Percentiles rank a stretch among this genome's conserved stretches.
Conservation (phyloP, 2,329 filamentous ascomycete genomes). For the Colletotrichum tropicale region DNA sequence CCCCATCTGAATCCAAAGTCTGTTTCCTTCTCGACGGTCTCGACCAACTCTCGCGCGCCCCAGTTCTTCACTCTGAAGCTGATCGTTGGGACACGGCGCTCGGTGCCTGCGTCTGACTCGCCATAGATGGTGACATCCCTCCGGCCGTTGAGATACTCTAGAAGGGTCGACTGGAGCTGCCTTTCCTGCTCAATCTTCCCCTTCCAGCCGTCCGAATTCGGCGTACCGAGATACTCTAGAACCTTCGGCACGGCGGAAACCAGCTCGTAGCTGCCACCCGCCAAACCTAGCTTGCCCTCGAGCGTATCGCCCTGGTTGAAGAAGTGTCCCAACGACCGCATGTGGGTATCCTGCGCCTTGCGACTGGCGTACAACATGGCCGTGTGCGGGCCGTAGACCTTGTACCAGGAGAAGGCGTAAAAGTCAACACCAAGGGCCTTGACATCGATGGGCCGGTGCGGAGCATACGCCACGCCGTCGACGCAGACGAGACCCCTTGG, state of each 20-base stretch:
- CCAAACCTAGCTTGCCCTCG: constrained; percentile 70
- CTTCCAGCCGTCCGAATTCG: constrained; percentile 47
- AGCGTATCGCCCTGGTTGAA: constrained; percentile 68
- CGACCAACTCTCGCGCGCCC: constrained; percentile 62
- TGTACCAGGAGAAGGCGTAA: constrained; percentile 84
- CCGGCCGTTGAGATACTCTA: constrained; percentile 61
- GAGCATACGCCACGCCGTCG: constrained; percentile 79
- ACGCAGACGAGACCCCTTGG: constrained; percentile 69
- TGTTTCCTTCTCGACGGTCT: constrained; percentile 62
- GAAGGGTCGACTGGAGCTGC: constrained; percentile 59
- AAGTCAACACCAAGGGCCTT: constrained; percentile 73
- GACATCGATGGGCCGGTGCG: constrained; percentile 74
- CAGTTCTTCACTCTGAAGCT: constrained; percentile 66
- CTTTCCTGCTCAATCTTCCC: constrained; percentile 64
- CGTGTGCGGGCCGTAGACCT: constrained; percentile 80
- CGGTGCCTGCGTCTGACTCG: constrained; percentile 49
- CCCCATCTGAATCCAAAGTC: constrained; percentile 70
- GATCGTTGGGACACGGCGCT: constrained; percentile 66
- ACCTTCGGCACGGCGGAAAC: constrained; percentile 66
- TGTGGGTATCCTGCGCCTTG: constrained; percentile 52
- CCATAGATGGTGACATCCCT: constrained; percentile 64
- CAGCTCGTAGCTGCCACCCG: constrained; percentile 74
- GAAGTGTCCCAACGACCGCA: constrained; percentile 66
- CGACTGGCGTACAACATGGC: constrained; percentile 71
- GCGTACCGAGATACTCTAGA: constrained; percentile 60